A percentile compares a stretch with the other conserved stretches of the same genome.
phyloP scores from a whole-genome alignment of 208 protist genomes.

The Leishmania major region DNA sequence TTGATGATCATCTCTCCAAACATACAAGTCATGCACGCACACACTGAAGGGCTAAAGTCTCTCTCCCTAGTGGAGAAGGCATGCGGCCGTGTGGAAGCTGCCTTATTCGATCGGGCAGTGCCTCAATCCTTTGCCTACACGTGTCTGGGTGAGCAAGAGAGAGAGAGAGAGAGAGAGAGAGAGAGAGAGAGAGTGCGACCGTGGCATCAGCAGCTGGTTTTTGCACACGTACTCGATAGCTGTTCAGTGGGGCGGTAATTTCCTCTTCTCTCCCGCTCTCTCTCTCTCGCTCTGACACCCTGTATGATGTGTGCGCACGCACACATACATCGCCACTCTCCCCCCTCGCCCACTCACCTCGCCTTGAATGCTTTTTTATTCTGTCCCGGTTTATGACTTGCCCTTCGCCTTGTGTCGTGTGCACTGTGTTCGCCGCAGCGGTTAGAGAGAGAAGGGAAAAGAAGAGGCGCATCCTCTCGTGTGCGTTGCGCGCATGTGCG shows the following conservation, averaged over 20 bases:
- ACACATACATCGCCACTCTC: background rate
- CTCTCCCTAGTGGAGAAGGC: background rate
- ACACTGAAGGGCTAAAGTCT: background rate
- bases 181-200: background rate
- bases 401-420: background rate
- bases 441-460: background rate
- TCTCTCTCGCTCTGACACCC: background rate
- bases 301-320: background rate
- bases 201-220: background rate
- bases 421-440: background rate
- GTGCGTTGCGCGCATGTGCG: background rate
- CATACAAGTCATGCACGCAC: background rate
- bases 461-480: background rate
- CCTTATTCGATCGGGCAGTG: no score
- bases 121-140: background rate
- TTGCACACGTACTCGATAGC: background rate
- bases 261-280: background rate
- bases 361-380: background rate
- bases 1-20: background rate
- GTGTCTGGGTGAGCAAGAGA: background rate
- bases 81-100: background rate
- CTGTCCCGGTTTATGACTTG: background rate
- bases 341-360: background rate
- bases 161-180: background rate
- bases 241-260: background rate